phyloP scores from a whole-genome alignment of 352 stramenopile species.

The Pythium folliculosum region DNA sequence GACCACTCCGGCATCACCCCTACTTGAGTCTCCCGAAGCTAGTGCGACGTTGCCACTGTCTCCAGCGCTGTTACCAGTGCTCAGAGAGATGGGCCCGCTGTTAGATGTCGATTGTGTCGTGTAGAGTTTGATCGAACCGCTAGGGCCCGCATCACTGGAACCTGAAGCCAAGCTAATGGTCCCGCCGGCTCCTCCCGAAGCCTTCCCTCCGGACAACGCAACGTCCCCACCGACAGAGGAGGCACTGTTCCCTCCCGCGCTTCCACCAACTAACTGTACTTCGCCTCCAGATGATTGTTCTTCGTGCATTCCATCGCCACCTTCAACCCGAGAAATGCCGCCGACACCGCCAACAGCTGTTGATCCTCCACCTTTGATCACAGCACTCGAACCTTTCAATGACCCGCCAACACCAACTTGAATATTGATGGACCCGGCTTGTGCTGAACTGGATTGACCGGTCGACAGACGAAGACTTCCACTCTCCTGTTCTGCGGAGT shows the following conservation, averaged over 20 bases:
- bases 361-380: constrained; percentile 29
- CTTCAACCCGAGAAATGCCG: constrained; percentile 28
- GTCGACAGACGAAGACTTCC: constrained; percentile 17
- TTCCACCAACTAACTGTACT: constrained; percentile 44
- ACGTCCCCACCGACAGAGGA: constrained; percentile 39
- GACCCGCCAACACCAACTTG: constrained; percentile 8
- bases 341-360: constrained; percentile 25
- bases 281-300: constrained; percentile 49
- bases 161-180: constrained; percentile 47
- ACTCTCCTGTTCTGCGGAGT: constrained; percentile 27
- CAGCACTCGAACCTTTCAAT: constrained; percentile 6
- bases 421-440: constrained; percentile 39
- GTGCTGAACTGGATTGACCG: constrained; percentile 33
- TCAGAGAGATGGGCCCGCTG: constrained; percentile 13
- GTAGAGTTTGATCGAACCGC: constrained; percentile 39
- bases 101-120: constrained; percentile 23
- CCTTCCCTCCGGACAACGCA: constrained; percentile 45
- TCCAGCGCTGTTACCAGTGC: constrained; percentile 4
- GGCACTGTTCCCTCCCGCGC: constrained; percentile 32
- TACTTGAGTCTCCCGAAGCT: constrained; percentile 15
- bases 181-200: constrained; percentile 44
- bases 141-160: constrained; percentile 36
- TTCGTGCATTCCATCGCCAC: constrained; percentile 30
- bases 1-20: constrained; percentile 8
- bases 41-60: constrained; percentile 11